Base-by-base conservation (phyloP, 164 flowering plant genomes). In the Annona squamosa region DNA sequence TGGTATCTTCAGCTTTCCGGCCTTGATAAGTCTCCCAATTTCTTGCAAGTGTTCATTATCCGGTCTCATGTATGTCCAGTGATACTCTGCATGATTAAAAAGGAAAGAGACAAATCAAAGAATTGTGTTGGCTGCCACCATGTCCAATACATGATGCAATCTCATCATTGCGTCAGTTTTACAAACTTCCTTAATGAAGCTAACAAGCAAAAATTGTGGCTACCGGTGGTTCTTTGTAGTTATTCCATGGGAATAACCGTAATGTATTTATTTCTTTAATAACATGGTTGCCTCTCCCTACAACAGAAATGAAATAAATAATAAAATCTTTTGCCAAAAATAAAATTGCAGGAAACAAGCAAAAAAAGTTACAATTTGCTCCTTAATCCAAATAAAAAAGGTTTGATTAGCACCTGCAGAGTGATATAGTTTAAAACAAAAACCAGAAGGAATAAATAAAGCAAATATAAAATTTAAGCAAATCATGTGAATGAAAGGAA, bases 401-500 rank as follows among this genome's bases (percentile, higher is more conserved):
- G n/a, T 63, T 64, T 62, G 61, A 19, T 52, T 59, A 78, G 48
- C 82, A 89, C 99, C 93, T 93, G 99, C 78, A 95, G 84, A 67
- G 98, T 96, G 98, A 96, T 91, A 77, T 96, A 96, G 78, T 90
- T 86, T 66, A n/a, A n/a, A n/a, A n/a, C n/a, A n/a, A n/a, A n/a
- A n/a, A n/a, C n/a, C n/a, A n/a, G n/a, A n/a, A n/a, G n/a, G 37
- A 26, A n/a, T n/a, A n/a, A n/a, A n/a, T n/a, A n/a, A n/a, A n/a
- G n/a, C n/a, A n/a, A n/a, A n/a, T n/a, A n/a, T n/a, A n/a, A n/a
- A n/a, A n/a, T n/a, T n/a, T n/a, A n/a, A n/a, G n/a, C n/a, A n/a
- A n/a, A n/a, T n/a, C n/a, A n/a, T n/a, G n/a, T n/a, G n/a, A n/a
- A n/a, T n/a, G n/a, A n/a, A n/a, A n/a, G n/a, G n/a, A n/a, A n/a